Conservation (phyloP, 1,139 yeast species). For the Wickerhamiella infanticola region DNA sequence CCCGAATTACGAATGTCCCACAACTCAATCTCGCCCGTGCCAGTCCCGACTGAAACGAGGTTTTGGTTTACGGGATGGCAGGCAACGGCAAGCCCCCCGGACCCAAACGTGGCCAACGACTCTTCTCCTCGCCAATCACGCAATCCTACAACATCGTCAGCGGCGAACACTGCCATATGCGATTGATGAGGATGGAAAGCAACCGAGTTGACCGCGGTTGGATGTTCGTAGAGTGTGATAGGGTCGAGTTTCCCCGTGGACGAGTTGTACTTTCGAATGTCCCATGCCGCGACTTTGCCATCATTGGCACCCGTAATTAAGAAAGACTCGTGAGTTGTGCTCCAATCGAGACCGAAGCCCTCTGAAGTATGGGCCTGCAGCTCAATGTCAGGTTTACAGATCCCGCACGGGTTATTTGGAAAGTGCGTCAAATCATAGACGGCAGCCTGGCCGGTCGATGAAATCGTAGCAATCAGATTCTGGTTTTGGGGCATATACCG, state of each 20-base stretch:
- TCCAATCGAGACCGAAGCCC: slow-evolving; percentile 68
- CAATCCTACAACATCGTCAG: slow-evolving; percentile 57
- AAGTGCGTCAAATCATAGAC: slow-evolving; percentile 44
- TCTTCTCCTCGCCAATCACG: slow-evolving; percentile 42
- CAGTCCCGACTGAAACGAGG: slow-evolving; percentile 56
- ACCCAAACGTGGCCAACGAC: no score
- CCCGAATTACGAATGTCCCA: slow-evolving; percentile 51
- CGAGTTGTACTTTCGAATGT: slow-evolving; percentile 25
- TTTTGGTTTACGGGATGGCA: slow-evolving; percentile 43
- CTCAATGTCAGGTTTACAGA: slow-evolving; percentile 23
- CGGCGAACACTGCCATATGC: slow-evolving; percentile 49
- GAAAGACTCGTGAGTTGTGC: slow-evolving; percentile 27
- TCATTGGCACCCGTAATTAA: slow-evolving; percentile 53
- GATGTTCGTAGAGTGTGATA: slow-evolving; percentile 14
- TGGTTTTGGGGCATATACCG: slow-evolving; percentile 74
- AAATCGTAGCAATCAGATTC: slow-evolving; percentile 58
- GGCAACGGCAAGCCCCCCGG: slow-evolving; percentile 24
- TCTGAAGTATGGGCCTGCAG: slow-evolving; percentile 51
- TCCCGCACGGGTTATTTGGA: slow-evolving; percentile 24
- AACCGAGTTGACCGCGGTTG: slow-evolving; percentile 27
- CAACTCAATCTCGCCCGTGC: slow-evolving; percentile 39
- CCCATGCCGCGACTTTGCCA: slow-evolving; percentile 57
- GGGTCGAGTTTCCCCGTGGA: slow-evolving; percentile 15
- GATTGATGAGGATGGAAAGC: slow-evolving; percentile 33
- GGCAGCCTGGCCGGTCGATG: slow-evolving; percentile 58